These are phyloP conservation scores for Entomortierella parvispora DNA, from an alignment of 192 early-diverging fungal species.

Conservation along the genomic window DNA sequence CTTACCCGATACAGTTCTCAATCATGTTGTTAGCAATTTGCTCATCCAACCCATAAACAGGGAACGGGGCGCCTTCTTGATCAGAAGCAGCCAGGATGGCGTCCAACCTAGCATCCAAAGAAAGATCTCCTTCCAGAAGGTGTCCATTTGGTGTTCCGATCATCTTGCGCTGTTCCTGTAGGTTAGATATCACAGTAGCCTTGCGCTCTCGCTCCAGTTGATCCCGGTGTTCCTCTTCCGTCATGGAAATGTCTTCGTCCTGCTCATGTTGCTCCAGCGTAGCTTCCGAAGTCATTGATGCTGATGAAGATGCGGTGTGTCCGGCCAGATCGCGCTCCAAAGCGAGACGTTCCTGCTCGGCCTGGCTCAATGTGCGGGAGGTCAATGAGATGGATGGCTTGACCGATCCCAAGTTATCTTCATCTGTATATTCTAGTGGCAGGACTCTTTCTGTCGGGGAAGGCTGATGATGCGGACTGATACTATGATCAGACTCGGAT, in stretches of 20 bases:
- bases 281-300: too few relatives aligned
- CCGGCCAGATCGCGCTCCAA: too few relatives aligned
- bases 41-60: conserved; percentile 71
- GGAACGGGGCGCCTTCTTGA: conserved; percentile 54
- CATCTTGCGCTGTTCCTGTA: conserved; percentile 42
- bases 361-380: too few relatives aligned
- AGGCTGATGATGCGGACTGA: background rate
- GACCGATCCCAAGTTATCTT: too few relatives aligned
- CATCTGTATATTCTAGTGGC: conserved; percentile 15
- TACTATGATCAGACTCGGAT: background rate
- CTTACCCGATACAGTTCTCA: conserved; percentile 78
- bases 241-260: conserved; percentile 26
- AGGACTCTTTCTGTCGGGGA: background rate
- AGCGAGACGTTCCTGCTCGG: too few relatives aligned
- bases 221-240: conserved; percentile 40
- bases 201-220: conserved; percentile 35
- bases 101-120: conserved; percentile 52
- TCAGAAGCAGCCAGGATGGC: conserved; percentile 32
- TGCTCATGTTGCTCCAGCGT: too few relatives aligned
- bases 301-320: too few relatives aligned
- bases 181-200: conserved; percentile 17
- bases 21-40: conserved; percentile 82
- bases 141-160: conserved; percentile 39
- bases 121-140: conserved; percentile 19
- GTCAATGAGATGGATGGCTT: too few relatives aligned